These are phyloP conservation scores for Penicillium italicum DNA, from an alignment of 2,329 filamentous ascomycete genomes.

Conservation along the genomic window DNA sequence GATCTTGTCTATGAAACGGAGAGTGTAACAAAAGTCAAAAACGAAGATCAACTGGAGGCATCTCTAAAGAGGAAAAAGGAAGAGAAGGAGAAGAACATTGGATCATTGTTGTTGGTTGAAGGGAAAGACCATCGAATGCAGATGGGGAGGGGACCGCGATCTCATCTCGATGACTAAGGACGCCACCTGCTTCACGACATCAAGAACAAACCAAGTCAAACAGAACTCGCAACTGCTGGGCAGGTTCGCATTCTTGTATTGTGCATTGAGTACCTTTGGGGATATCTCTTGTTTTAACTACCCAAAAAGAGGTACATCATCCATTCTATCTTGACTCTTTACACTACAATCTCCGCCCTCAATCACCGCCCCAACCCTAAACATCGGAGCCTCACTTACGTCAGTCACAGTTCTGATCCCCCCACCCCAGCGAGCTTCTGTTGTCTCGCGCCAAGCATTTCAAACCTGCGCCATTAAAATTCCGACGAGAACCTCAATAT, in stretches of 20 bases:
- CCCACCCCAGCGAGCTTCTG: conserved; percentile 7
- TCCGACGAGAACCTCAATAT: conserved; percentile 48
- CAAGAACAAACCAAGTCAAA: conserved; percentile 23
- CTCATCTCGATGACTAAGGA: conserved; percentile 24
- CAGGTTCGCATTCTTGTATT: neutral
- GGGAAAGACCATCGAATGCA: conserved; percentile 14
- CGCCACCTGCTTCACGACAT: conserved; percentile 19
- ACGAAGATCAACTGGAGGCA: neutral
- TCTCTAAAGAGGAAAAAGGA: conserved; percentile 5
- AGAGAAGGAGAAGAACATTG: neutral
- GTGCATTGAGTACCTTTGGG: conserved; percentile 7
- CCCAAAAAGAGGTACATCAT: neutral
- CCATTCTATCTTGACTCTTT: neutral
- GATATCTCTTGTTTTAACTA: neutral
- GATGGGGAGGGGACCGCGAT: conserved; percentile 4
- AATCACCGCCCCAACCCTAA: neutral
- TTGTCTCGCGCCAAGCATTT: conserved; percentile 7
- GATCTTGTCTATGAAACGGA: conserved; percentile 5
- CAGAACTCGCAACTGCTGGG: conserved; percentile 1
- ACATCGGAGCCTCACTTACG: conserved; percentile 9
- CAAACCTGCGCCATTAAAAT: neutral
- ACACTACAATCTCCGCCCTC: neutral
- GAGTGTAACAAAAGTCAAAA: conserved; percentile 2
- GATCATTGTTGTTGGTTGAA: conserved; percentile 10
- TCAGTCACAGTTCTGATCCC: conserved; percentile 10